phyloP scores from a whole-genome alignment of 805 yeast species.

The Spathaspora boniae region DNA sequence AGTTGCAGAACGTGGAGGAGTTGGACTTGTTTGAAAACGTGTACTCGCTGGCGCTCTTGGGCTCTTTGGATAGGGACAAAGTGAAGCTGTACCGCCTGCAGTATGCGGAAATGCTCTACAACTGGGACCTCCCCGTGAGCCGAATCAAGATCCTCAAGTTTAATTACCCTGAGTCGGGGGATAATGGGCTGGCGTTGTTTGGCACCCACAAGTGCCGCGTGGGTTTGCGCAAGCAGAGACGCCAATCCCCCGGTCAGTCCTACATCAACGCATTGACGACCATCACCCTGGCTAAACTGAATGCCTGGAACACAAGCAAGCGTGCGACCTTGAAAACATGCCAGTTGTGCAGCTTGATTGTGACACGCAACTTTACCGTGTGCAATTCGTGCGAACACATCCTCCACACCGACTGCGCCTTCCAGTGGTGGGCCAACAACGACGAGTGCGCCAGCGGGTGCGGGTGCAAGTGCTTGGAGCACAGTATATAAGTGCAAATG shows the following conservation, averaged over 20 bases:
- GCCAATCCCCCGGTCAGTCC: conserved; percentile 16
- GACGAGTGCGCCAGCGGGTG: conserved; percentile 77
- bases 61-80: conserved; percentile 32
- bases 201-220: conserved; percentile 30
- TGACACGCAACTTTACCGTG: conserved; percentile 56
- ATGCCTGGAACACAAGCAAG: conserved; percentile 30
- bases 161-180: conserved; percentile 39
- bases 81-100: conserved; percentile 51
- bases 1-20: conserved; percentile 43
- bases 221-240: conserved; percentile 24
- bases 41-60: conserved; percentile 38
- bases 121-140: conserved; percentile 83
- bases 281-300: conserved; percentile 15
- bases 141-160: conserved; percentile 75
- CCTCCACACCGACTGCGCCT: conserved; percentile 74
- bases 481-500: conserved; percentile 10
- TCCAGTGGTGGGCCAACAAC: conserved; percentile 65
- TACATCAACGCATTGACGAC: conserved; percentile 24
- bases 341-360: conserved; percentile 60
- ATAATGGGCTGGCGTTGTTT: conserved; percentile 14
- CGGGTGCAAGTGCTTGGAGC: conserved; percentile 65
- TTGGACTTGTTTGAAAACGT: conserved; percentile 45
- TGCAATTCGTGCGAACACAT: conserved; percentile 79
- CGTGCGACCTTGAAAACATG: conserved; percentile 44
- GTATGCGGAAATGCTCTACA: conserved; percentile 72